These are phyloP conservation scores for Vanilla planifolia DNA, from an alignment of 106 monocot species.

Conservation along the genomic window DNA sequence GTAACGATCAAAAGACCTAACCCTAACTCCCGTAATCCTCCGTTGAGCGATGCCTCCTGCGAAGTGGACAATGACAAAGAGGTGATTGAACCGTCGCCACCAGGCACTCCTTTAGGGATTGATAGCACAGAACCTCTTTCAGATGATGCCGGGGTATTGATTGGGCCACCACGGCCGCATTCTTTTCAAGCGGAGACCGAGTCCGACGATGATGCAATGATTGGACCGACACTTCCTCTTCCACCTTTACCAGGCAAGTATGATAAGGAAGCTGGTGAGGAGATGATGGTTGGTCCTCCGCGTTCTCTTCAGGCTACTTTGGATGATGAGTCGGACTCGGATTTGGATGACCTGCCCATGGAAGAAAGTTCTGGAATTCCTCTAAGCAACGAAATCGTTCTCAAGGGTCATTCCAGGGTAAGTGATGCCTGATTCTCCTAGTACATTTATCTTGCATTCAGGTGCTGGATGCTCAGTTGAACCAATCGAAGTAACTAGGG, in stretches of 20 bases:
- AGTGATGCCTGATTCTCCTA: too few species aligned
- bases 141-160: too few species aligned
- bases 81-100: too few species aligned
- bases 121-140: not conserved
- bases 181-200: constrained; percentile 1
- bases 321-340: constrained; percentile 19
- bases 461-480: too few species aligned
- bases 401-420: constrained; percentile 78
- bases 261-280: constrained; percentile 17
- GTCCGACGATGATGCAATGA: constrained; percentile 16
- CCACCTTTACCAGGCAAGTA: not conserved
- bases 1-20: not conserved
- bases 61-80: too few species aligned
- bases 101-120: too few species aligned
- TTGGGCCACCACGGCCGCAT: constrained; percentile 19
- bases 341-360: constrained; percentile 25
- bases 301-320: constrained; percentile 2
- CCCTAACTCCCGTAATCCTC: not conserved
- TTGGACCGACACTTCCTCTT: constrained; percentile 32
- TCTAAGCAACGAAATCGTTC: constrained; percentile 64
- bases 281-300: constrained; percentile 31
- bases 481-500: too few species aligned
- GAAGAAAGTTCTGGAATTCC: constrained; percentile 45
- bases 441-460: too few species aligned
- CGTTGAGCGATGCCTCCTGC: too few species aligned